Evolutionary conservation across 768 basidiomycete species (phyloP).

Genomic region (Zangia roseola): DNA sequence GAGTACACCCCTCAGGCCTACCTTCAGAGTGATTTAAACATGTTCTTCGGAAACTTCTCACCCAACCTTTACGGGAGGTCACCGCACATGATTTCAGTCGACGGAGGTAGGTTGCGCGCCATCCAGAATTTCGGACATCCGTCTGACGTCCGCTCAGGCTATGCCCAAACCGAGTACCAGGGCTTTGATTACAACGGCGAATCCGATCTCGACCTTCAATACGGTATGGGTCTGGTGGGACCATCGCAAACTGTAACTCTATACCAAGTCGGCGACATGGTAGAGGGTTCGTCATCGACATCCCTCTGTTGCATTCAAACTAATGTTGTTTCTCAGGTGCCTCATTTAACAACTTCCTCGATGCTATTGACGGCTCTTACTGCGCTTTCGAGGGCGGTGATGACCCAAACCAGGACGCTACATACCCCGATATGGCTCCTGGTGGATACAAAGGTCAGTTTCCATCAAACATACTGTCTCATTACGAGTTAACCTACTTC

Average conservation of each 20-base stretch:
- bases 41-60: constrained; percentile 31
- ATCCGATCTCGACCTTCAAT: constrained; percentile 34
- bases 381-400: constrained; percentile 37
- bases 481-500: no score
- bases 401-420: constrained; percentile 27
- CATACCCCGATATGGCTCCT: constrained; percentile 22
- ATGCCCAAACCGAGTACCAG: constrained; percentile 26
- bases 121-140: no score
- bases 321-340: constrained; percentile 12
- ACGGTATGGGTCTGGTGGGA: constrained; percentile 28
- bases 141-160: no score
- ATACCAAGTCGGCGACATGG: constrained; percentile 31
- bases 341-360: constrained; percentile 36
- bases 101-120: constrained; percentile 35
- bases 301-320: neutral
- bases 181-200: constrained; percentile 28
- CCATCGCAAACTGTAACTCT: constrained; percentile 26
- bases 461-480: no score
- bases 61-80: constrained; percentile 20
- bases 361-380: constrained; percentile 34
- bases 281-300: constrained; percentile 17
- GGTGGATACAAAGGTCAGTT: constrained; percentile 26
- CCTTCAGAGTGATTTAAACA: constrained; percentile 28
- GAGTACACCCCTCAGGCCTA: constrained; percentile 34
- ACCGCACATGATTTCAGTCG: constrained; percentile 31